These are phyloP conservation scores for Hyaloscypha variabilis DNA, from an alignment of 495 filamentous ascomycete genomes.

Conservation along the genomic window DNA sequence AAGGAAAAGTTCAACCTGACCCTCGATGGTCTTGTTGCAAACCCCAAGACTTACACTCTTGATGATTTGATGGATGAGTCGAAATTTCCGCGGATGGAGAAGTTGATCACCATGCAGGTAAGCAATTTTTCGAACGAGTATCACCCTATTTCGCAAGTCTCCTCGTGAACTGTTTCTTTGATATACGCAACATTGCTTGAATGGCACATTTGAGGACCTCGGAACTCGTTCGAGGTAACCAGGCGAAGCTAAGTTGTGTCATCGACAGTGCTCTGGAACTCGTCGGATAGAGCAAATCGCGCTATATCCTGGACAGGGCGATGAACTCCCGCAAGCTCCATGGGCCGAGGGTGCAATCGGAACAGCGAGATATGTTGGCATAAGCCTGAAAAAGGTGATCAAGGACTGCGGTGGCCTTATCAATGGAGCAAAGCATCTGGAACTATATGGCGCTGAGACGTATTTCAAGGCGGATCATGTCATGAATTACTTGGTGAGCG, in stretches of 20 bases:
- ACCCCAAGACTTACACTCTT: slow-evolving; percentile 54
- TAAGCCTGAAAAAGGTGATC: slow-evolving; percentile 67
- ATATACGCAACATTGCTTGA: neutral
- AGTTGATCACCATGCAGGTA: slow-evolving; percentile 54
- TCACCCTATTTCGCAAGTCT: neutral
- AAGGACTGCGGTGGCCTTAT: slow-evolving; percentile 64
- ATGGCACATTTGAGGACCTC: neutral
- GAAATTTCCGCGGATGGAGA: slow-evolving; percentile 56
- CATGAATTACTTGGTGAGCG: slow-evolving; percentile 64
- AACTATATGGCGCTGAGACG: slow-evolving; percentile 67
- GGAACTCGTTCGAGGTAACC: neutral
- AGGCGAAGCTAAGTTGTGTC: neutral
- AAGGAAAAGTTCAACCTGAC: slow-evolving; percentile 50
- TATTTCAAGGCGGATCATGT: slow-evolving; percentile 65
- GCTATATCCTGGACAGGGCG: slow-evolving; percentile 65
- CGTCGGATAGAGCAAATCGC: slow-evolving; percentile 67
- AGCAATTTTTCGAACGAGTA: neutral
- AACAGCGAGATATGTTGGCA: slow-evolving; percentile 62
- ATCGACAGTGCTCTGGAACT: slow-evolving; percentile 61
- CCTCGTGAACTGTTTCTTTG: neutral
- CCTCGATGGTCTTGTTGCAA: slow-evolving; percentile 58
- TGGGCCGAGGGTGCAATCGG: slow-evolving; percentile 71
- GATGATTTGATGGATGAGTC: slow-evolving; percentile 58
- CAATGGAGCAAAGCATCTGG: slow-evolving; percentile 58
- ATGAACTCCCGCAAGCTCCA: slow-evolving; percentile 70